Conservation (phyloP, 164 flowering plant species). For the Warburgia ugandensis region DNA sequence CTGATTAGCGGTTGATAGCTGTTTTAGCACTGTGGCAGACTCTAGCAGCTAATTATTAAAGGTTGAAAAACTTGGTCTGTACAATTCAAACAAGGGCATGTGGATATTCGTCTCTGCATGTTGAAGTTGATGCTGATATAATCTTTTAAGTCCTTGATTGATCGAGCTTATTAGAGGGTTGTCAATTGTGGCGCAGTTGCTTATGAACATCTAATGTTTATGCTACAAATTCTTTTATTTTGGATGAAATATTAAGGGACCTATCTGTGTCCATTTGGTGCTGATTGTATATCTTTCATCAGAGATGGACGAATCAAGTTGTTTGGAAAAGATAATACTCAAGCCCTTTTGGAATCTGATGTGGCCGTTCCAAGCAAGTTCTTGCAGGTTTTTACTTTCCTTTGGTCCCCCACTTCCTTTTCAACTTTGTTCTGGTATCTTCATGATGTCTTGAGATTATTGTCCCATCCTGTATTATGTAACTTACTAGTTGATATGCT, state of each 20-base stretch:
- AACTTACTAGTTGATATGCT: not conserved
- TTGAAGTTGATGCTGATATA: too few species aligned
- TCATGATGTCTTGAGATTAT: not conserved
- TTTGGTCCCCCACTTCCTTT: too few species aligned
- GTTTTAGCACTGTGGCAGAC: too few species aligned
- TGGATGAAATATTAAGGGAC: not conserved
- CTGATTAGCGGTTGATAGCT: too few species aligned
- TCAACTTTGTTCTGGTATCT: not conserved
- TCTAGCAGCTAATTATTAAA: too few species aligned
- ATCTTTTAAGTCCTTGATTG: not conserved
- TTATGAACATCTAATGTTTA: not conserved
- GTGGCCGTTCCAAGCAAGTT: conserved; percentile 62
- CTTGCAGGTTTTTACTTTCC: conserved; percentile 22
- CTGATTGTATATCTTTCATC: conserved; percentile 3
- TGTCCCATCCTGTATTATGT: not conserved
- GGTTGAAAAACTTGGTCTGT: too few species aligned
- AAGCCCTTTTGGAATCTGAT: conserved; percentile 56
- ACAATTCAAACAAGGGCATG: too few species aligned
- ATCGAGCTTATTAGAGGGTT: not conserved
- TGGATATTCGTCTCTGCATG: too few species aligned
- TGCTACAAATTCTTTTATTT: not conserved
- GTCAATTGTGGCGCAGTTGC: not conserved
- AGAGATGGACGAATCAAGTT: conserved; percentile 87
- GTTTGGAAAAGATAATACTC: conserved; percentile 60
- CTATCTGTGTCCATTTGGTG: not conserved